phyloP scores from a whole-genome alignment of 2,329 filamentous ascomycete genomes.

The Cladosporium colombiae region DNA sequence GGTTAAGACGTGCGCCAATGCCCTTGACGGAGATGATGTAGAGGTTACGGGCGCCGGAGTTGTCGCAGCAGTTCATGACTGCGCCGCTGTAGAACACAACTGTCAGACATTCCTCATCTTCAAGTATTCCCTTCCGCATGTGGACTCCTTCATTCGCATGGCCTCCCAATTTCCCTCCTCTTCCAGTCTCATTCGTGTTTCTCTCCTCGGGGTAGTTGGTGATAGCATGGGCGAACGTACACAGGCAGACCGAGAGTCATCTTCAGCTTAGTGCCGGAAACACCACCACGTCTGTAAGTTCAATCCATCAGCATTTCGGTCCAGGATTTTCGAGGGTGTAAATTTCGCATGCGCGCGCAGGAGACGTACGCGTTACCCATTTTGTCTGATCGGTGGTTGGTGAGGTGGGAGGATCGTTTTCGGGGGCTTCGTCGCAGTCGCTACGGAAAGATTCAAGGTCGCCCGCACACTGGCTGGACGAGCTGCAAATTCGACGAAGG shows the following conservation, averaged over 20 bases:
- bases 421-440: slow-evolving; percentile 17
- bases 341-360: slow-evolving; percentile 3
- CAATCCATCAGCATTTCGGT: slow-evolving; percentile 18
- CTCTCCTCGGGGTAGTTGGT: slow-evolving; percentile 9
- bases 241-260: slow-evolving; percentile 99
- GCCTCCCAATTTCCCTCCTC: neutral
- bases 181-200: neutral
- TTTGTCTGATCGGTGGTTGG: slow-evolving; percentile 19
- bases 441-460: slow-evolving; percentile 17
- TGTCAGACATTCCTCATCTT: slow-evolving; percentile 22
- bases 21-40: slow-evolving; percentile 99
- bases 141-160: neutral
- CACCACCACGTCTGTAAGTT: slow-evolving; percentile 60
- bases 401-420: slow-evolving; percentile 14
- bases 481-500: neutral
- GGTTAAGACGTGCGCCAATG: slow-evolving; percentile 95
- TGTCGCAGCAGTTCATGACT: slow-evolving; percentile 99
- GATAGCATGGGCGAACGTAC: slow-evolving; percentile 62
- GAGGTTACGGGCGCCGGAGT: slow-evolving; percentile 94
- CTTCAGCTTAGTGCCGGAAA: slow-evolving; percentile 99
- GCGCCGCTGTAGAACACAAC: slow-evolving; percentile 67
- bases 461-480: neutral
- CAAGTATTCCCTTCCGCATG: slow-evolving; percentile 4
- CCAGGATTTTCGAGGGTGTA: neutral
- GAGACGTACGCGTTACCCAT: slow-evolving; percentile 21